Conservation (phyloP, 805 yeast species). For the Wickerhamomyces ciferrii region DNA sequence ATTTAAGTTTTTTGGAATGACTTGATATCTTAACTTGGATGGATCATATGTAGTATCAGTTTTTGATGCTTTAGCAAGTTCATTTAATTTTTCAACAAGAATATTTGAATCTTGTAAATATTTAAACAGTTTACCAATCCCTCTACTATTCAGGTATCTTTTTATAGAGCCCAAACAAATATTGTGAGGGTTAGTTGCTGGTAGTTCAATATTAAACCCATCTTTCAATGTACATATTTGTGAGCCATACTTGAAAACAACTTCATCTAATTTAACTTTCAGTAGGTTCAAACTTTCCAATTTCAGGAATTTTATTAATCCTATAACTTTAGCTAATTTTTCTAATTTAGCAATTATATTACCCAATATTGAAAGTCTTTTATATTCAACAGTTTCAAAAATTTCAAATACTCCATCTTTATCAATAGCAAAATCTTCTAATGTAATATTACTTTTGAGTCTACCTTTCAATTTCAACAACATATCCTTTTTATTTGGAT, state of each 20-base stretch:
- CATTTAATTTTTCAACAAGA: constrained; percentile 13
- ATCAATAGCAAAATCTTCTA: constrained; percentile 15
- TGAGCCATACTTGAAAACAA: constrained; percentile 21
- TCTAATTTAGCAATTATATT: constrained; percentile 13
- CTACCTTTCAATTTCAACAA: constrained; percentile 30
- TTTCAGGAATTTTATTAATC: constrained; percentile 17
- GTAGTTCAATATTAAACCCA: constrained; percentile 17
- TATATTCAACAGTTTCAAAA: constrained; percentile 12
- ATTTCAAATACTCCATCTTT: constrained; percentile 16
- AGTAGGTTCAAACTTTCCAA: constrained; percentile 15
- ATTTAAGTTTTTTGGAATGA: constrained; percentile 2
- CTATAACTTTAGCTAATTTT: constrained; percentile 19
- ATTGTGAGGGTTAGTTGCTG: constrained; percentile 18
- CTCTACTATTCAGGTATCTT: constrained; percentile 13
- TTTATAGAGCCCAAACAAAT: constrained; percentile 18
- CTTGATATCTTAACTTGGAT: constrained; percentile 1
- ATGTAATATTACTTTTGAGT: constrained; percentile 12
- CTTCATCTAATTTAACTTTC: constrained; percentile 19
- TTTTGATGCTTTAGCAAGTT: not conserved
- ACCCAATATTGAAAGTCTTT: constrained; percentile 8
- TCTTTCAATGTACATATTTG: constrained; percentile 17
- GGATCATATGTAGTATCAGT: not conserved
- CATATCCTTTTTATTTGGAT: constrained; percentile 17
- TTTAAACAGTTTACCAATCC: constrained; percentile 15
- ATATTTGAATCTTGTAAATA: constrained; percentile 16